Evolutionary conservation across 768 basidiomycete species (phyloP).

Genomic region (Tephrocybe sp.): DNA sequence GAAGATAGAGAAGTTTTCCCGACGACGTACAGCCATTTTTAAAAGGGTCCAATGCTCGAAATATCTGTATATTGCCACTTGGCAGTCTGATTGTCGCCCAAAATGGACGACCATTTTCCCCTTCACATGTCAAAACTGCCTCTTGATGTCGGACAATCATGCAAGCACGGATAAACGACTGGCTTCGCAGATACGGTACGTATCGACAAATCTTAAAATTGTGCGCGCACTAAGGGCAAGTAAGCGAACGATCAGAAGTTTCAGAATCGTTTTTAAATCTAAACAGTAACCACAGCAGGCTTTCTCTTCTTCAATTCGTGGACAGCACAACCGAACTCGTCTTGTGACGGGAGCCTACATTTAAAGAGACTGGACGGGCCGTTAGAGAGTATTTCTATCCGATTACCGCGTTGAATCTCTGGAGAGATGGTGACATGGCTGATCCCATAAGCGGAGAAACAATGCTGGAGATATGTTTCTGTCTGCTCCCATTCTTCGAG

Average conservation of each 20-base stretch:
- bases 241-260: no score
- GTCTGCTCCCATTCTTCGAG: slow-evolving; percentile 50
- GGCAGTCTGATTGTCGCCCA: not conserved
- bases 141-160: no score
- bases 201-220: no score
- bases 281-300: slow-evolving; percentile 17
- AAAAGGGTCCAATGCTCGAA: no score
- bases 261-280: not conserved
- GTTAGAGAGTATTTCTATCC: slow-evolving; percentile 26
- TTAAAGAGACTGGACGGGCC: slow-evolving; percentile 24
- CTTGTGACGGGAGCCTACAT: slow-evolving; percentile 35
- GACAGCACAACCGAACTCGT: slow-evolving; percentile 44
- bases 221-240: no score
- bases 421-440: slow-evolving; percentile 56
- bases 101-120: no score
- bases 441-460: slow-evolving; percentile 51
- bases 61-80: no score
- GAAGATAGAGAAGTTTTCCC: not conserved
- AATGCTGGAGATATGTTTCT: slow-evolving; percentile 46
- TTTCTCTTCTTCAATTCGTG: slow-evolving; percentile 36
- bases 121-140: no score
- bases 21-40: no score
- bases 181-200: no score
- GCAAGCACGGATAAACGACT: no score
- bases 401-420: slow-evolving; percentile 37